phyloP scores from a whole-genome alignment of 352 stramenopile genomes.

The Pythium oligandrum region DNA sequence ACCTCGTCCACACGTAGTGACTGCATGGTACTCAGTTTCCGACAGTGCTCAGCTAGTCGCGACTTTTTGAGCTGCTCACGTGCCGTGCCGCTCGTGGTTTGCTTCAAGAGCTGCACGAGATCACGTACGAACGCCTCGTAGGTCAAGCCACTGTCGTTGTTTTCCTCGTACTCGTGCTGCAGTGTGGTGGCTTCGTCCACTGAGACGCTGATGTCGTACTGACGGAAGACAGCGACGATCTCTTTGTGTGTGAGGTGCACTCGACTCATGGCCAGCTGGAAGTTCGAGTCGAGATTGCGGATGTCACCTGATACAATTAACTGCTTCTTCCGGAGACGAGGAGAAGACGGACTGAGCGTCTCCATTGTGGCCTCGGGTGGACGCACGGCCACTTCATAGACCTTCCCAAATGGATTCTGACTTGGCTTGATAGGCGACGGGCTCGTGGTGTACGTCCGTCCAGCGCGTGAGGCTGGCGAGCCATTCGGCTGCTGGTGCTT shows the following conservation, averaged over 20 bases:
- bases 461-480: conserved; percentile 16
- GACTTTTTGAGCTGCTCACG: conserved; percentile 54
- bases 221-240: conserved; percentile 40
- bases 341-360: conserved; percentile 14
- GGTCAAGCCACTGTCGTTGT: conserved; percentile 49
- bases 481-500: conserved; percentile 25
- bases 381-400: conserved; percentile 19
- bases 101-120: conserved; percentile 41
- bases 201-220: conserved; percentile 41
- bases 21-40: conserved; percentile 43
- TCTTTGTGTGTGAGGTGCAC: conserved; percentile 36
- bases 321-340: conserved; percentile 45
- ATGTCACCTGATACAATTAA: conserved; percentile 65
- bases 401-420: conserved; percentile 1
- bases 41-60: conserved; percentile 42
- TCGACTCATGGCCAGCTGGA: conserved; percentile 44
- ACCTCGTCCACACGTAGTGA: conserved; percentile 39
- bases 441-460: conserved; percentile 42
- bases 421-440: conserved; percentile 44
- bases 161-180: conserved; percentile 73
- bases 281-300: conserved; percentile 67
- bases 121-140: conserved; percentile 67
- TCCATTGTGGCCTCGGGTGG: conserved; percentile 22
- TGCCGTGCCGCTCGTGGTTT: conserved; percentile 26
- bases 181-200: conserved; percentile 54